phyloP scores from a whole-genome alignment of 2,329 filamentous ascomycete species.

The Curvularia sp. region DNA sequence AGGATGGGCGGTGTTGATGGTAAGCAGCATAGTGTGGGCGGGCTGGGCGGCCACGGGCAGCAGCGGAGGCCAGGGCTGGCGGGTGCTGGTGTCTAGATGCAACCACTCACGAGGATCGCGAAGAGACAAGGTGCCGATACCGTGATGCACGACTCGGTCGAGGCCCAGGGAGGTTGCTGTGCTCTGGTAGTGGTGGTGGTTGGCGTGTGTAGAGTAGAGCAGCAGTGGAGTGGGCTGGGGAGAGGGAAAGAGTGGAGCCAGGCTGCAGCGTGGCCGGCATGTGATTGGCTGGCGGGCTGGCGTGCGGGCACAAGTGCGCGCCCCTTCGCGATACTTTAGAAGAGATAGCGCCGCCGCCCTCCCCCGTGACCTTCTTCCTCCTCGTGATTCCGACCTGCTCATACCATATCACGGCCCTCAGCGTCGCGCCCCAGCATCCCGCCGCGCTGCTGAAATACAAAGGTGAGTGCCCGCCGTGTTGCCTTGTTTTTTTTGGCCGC shows the following conservation, averaged over 20 bases:
- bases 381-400: conserved; percentile 19
- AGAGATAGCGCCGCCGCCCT: conserved; percentile 11
- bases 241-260: conserved; percentile 7
- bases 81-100: too few species aligned
- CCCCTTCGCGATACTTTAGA: conserved; percentile 4
- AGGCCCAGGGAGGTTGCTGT: too few species aligned
- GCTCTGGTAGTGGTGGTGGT: conserved; percentile 9
- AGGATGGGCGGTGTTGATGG: not conserved
- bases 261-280: conserved; percentile 14
- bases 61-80: too few species aligned
- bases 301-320: not conserved
- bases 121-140: too few species aligned
- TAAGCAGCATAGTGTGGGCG: not conserved
- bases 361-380: conserved; percentile 19
- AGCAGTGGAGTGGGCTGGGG: conserved; percentile 2
- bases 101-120: too few species aligned
- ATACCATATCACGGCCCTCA: conserved; percentile 2
- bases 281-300: conserved; percentile 19
- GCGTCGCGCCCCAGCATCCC: conserved; percentile 1
- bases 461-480: conserved; percentile 3
- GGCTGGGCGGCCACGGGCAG: not conserved
- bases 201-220: not conserved
- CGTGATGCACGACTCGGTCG: too few species aligned
- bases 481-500: not conserved
- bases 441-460: not conserved